phyloP scores from a whole-genome alignment of 2,329 filamentous ascomycete species.

The Aspergillus sp. region DNA sequence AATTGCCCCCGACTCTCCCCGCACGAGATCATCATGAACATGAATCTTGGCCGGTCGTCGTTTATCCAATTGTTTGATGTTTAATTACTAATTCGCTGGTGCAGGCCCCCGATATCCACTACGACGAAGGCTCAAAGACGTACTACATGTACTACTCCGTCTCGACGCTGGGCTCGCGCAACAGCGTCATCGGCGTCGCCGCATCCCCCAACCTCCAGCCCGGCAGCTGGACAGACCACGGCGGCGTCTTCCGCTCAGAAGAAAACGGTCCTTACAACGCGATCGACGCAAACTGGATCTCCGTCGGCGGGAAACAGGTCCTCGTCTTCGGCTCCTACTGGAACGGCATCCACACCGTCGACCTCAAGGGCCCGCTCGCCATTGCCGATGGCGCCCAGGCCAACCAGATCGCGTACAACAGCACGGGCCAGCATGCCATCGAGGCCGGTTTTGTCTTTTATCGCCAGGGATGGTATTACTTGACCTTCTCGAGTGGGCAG shows the following conservation, averaged over 20 bases:
- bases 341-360: constrained; percentile 62
- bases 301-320: constrained; percentile 43
- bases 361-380: constrained; percentile 39
- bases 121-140: constrained; percentile 48
- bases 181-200: constrained; percentile 62
- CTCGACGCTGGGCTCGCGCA: constrained; percentile 60
- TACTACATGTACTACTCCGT: constrained; percentile 69
- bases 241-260: constrained; percentile 36
- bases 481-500: constrained; percentile 63
- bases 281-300: constrained; percentile 58
- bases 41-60: neutral
- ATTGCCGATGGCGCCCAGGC: constrained; percentile 33
- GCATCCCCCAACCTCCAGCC: constrained; percentile 46
- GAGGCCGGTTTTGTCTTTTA: constrained; percentile 61
- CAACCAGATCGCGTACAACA: constrained; percentile 56
- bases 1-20: neutral
- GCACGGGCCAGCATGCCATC: constrained; percentile 52
- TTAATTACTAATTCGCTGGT: neutral
- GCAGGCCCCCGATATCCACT: constrained; percentile 64
- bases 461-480: constrained; percentile 59
- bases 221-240: constrained; percentile 39
- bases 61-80: neutral
- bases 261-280: constrained; percentile 52
- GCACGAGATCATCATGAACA: neutral
- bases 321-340: constrained; percentile 72